Conservation (phyloP, 1,284 basidiomycete genomes). For the Sanghuangporus weigelae region DNA sequence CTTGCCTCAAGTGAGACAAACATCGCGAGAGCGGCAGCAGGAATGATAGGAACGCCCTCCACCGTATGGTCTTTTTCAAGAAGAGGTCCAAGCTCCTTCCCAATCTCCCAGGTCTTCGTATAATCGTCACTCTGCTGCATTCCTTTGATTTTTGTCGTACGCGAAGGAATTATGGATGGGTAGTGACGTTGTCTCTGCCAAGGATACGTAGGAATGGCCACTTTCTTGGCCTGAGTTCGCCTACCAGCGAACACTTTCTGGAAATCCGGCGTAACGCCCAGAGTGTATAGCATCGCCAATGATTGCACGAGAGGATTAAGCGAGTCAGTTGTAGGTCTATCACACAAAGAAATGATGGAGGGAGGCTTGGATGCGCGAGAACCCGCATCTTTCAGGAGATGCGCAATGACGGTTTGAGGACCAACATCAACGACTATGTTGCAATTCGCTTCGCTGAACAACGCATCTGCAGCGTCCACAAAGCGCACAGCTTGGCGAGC, state of each 20-base stretch:
- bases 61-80: slow-evolving; percentile 29
- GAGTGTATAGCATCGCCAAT: slow-evolving; percentile 27
- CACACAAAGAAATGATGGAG: slow-evolving; percentile 24
- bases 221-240: slow-evolving; percentile 23
- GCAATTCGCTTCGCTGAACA: slow-evolving; percentile 21
- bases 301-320: slow-evolving; percentile 27
- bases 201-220: slow-evolving; percentile 31
- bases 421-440: slow-evolving; percentile 31
- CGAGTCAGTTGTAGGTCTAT: slow-evolving; percentile 30
- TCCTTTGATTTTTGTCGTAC: slow-evolving; percentile 3
- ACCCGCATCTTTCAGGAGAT: slow-evolving; percentile 27
- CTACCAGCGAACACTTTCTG: slow-evolving; percentile 23
- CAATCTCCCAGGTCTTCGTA: slow-evolving; percentile 8
- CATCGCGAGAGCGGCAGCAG: slow-evolving; percentile 31
- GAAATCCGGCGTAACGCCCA: slow-evolving; percentile 27
- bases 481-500: slow-evolving; percentile 31
- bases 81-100: slow-evolving; percentile 11
- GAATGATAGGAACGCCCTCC: slow-evolving; percentile 29
- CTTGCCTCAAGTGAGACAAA: slow-evolving; percentile 24
- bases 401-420: slow-evolving; percentile 31
- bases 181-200: slow-evolving; percentile 33
- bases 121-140: neutral
- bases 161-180: slow-evolving; percentile 27
- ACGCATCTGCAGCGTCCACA: slow-evolving; percentile 23
- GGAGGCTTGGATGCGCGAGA: slow-evolving; percentile 20